phyloP scores from a whole-genome alignment of 1,284 basidiomycete genomes.

The Heterobasidion irregulare region DNA sequence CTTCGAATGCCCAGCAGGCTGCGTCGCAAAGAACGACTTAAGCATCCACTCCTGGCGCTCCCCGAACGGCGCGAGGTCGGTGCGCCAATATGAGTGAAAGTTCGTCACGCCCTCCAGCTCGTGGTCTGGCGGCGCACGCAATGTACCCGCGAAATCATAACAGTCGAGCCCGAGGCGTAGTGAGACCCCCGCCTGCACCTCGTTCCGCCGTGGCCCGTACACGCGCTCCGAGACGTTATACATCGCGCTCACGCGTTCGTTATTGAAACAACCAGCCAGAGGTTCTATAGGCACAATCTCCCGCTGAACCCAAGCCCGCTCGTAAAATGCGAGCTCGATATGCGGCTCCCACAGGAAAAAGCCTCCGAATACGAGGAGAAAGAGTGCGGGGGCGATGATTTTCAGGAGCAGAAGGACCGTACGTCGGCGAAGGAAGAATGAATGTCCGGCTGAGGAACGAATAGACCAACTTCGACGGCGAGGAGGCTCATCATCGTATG shows the following conservation, averaged over 20 bases:
- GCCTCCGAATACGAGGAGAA: conserved; percentile 36
- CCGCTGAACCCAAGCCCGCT: conserved; percentile 60
- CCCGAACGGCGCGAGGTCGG: conserved; percentile 72
- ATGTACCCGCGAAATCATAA: conserved; percentile 79
- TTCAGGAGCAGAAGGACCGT: conserved; percentile 13
- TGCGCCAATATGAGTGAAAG: conserved; percentile 89
- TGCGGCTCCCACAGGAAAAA: conserved; percentile 69
- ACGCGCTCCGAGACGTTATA: conserved; percentile 66
- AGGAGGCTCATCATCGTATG: neutral
- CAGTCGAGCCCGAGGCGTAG: conserved; percentile 78
- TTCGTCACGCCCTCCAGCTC: conserved; percentile 37
- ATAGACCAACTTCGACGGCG: neutral
- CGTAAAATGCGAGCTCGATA: conserved; percentile 73
- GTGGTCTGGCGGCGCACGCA: conserved; percentile 27
- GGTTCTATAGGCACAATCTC: conserved; percentile 56
- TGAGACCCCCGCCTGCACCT: conserved; percentile 71
- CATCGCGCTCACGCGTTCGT: conserved; percentile 41
- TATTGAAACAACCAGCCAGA: conserved; percentile 68
- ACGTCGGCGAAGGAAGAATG: conserved; percentile 10
- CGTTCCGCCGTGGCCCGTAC: conserved; percentile 51
- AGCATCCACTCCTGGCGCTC: conserved; percentile 82
- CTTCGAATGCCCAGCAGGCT: conserved; percentile 54
- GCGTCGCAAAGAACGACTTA: conserved; percentile 86
- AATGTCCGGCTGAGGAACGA: neutral
- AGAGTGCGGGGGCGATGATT: conserved; percentile 20